Base-by-base conservation (phyloP, 768 basidiomycete genomes). In the Trametes maxima region DNA sequence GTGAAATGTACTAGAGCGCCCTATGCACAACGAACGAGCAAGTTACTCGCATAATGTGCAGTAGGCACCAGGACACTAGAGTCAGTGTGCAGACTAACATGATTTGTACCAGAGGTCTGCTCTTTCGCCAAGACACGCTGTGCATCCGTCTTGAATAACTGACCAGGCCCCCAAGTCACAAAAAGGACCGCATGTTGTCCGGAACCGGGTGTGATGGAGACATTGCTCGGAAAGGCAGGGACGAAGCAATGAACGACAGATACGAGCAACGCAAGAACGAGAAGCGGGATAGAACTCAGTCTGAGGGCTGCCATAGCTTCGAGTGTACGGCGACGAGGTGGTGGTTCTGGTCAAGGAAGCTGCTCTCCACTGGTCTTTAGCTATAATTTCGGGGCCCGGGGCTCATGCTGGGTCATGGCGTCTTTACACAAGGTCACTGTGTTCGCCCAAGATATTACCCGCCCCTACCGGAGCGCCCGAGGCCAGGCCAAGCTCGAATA, bases 1-100 rank as follows among this genome's bases (percentile, higher is more conserved):
- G 85, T 82, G 67, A 95, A 95, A 71, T 91, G 91, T 33, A 95
- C 85, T 33, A 96, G 73, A 14, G 86, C 89, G 21, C 94, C 94
- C 87, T 92, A 64, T n/a, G 60, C 60, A 21, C 40, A 36, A 47
- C 5, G 5, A 11, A 19, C 3, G 21, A n/a, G 21, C 5, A n/a
- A 2, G 17, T 10, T 5, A 11, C 24, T 21, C 12, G 10, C 13
- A 24, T 11, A 2, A 3, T 13, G 6, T 24, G 21, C 8, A 14
- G n/a, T 19, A 17, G 7, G 8, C 43, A 17, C n/a, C 17, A 21
- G 21, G 12, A 42, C 12, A 54, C 33, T 11, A 46, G 21, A 16
- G n/a, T 45, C 17, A 37, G 39, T 5, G 16, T n/a, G 8, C 2
- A 22, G 2, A 7, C 49, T 35, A 5, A 44, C 39, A 33, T 50